Evolutionary conservation across 2,329 filamentous ascomycete species (phyloP).

Genomic region (Alternaria conjuncta): DNA sequence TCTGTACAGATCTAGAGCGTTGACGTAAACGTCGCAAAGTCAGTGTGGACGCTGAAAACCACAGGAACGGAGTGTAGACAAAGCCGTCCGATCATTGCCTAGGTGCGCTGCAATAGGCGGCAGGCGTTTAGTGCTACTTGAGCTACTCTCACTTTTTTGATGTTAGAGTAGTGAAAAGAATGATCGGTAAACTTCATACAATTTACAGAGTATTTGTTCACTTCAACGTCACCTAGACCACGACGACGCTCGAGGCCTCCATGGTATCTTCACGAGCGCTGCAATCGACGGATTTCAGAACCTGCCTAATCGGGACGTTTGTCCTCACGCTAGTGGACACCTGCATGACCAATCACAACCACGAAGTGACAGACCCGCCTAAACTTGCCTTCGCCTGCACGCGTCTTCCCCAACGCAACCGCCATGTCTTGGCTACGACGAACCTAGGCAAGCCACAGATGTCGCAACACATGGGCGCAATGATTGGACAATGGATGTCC

Average conservation of each 20-base stretch:
- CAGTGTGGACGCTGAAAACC: background rate
- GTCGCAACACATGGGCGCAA: slow-evolving; percentile 5
- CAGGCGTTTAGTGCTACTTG: background rate
- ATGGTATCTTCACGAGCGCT: background rate
- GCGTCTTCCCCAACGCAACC: background rate
- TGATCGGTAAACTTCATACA: background rate
- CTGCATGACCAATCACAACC: background rate
- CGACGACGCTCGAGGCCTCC: background rate
- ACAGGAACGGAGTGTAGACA: background rate
- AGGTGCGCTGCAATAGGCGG: background rate
- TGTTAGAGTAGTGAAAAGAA: background rate
- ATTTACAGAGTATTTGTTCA: background rate
- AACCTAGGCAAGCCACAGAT: background rate
- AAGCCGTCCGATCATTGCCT: background rate
- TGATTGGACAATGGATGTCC: slow-evolving; percentile 6
- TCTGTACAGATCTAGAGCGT: background rate
- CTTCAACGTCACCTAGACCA: background rate
- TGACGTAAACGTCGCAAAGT: background rate
- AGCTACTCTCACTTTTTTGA: background rate
- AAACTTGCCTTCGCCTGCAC: background rate
- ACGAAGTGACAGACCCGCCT: background rate
- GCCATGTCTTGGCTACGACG: slow-evolving; percentile 1
- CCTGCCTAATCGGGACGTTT: background rate
- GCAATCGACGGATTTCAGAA: background rate
- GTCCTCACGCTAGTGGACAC: fast-evolving